Evolutionary conservation across 805 yeast genomes (phyloP).

Genomic region (Candida ortonii): DNA sequence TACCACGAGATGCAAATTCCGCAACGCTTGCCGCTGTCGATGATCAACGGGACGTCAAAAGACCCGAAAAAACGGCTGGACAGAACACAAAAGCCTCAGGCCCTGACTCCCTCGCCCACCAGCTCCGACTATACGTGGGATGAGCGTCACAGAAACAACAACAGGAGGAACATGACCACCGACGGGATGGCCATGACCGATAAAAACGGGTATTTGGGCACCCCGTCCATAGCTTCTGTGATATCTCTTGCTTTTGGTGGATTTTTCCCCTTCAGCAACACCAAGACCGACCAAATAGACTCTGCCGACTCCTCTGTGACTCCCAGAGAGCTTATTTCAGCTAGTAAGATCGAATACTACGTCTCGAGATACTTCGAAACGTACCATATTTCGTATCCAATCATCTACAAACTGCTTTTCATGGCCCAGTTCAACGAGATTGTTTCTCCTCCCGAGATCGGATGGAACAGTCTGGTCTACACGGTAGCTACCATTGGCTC

Average conservation of each 20-base stretch:
- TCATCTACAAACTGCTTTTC: constrained; percentile 16
- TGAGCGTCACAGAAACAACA: constrained; percentile 6
- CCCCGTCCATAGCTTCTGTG: constrained; percentile 14
- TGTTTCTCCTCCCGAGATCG: constrained; percentile 12
- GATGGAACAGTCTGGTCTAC: constrained; percentile 18
- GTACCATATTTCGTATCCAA: constrained; percentile 17
- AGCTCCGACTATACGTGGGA: constrained; percentile 13
- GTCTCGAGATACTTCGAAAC: constrained; percentile 14
- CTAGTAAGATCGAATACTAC: constrained; percentile 9
- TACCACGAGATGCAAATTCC: too few relatives aligned
- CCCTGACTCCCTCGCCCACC: constrained; percentile 7
- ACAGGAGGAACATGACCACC: background rate
- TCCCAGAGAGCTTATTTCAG: constrained; percentile 4
- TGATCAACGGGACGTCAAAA: too few relatives aligned
- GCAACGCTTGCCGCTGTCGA: too few relatives aligned
- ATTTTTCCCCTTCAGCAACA: constrained; percentile 3
- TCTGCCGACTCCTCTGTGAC: background rate
- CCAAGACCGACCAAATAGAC: background rate
- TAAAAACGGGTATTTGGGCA: constrained; percentile 16
- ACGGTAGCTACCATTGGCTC: constrained; percentile 20
- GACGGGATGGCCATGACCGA: constrained; percentile 21
- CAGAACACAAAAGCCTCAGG: background rate
- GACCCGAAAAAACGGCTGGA: background rate
- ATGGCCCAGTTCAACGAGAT: constrained; percentile 19
- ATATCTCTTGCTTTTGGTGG: constrained; percentile 12